Conservation (phyloP, 768 basidiomycete genomes). For the Leccinum disarticulatum region DNA sequence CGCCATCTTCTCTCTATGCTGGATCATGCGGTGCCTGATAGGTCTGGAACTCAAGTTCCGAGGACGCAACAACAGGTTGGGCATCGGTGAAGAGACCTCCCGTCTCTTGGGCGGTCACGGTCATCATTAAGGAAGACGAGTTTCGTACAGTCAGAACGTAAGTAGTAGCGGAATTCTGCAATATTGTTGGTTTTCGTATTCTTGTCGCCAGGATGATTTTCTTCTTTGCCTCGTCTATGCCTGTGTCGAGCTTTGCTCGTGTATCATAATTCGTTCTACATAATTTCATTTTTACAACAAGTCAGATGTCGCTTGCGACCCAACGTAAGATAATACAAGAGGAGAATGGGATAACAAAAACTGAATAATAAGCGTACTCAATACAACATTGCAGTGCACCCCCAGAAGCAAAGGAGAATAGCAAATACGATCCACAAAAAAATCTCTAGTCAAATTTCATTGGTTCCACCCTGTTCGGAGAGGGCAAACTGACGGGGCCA, state of each 20-base stretch:
- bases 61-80: conserved; percentile 33
- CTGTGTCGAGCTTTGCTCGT: conserved; percentile 2
- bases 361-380: conserved; percentile 16
- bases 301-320: conserved; percentile 12
- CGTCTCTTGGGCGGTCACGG: conserved; percentile 31
- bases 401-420: conserved; percentile 3
- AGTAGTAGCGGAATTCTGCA: background rate
- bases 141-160: background rate
- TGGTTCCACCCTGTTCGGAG: conserved; percentile 44
- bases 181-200: conserved; percentile 5
- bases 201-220: background rate
- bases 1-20: conserved; percentile 61
- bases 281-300: conserved; percentile 13
- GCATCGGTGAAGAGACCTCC: conserved; percentile 33
- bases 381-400: conserved; percentile 12
- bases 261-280: conserved; percentile 15
- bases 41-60: conserved; percentile 38
- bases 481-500: conserved; percentile 34
- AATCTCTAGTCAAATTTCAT: conserved; percentile 38
- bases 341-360: background rate
- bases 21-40: conserved; percentile 57
- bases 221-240: conserved; percentile 1
- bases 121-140: conserved; percentile 8
- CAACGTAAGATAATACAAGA: conserved; percentile 24
- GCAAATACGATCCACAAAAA: background rate